Evolutionary conservation across 108 stramenopile genomes (phyloP).

Genomic region (Cyclotella distinguenda): DNA sequence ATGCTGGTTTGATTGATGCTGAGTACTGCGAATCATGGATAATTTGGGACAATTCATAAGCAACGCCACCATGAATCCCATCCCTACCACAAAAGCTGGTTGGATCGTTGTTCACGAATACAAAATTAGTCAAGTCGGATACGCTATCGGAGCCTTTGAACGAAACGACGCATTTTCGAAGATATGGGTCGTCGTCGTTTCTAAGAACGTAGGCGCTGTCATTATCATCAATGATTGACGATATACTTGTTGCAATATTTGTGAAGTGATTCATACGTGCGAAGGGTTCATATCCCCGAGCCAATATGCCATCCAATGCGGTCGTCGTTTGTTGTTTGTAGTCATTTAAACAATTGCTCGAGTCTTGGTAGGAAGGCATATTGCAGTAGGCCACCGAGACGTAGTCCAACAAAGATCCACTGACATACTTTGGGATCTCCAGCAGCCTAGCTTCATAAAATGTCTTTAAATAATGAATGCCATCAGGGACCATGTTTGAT

Average conservation of each 20-base stretch:
- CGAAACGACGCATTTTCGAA: constrained; percentile 17
- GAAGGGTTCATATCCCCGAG: constrained; percentile 13
- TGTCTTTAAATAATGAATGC: constrained; percentile 14
- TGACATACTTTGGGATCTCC: background rate
- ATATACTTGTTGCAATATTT: background rate
- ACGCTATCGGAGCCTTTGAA: constrained; percentile 17
- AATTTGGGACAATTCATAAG: constrained; percentile 21
- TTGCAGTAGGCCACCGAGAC: constrained; percentile 15
- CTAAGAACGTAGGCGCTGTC: constrained; percentile 15
- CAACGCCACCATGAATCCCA: constrained; percentile 20
- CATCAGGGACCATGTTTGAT: constrained; percentile 4
- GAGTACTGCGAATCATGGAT: constrained; percentile 20
- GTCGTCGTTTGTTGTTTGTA: background rate
- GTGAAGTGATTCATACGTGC: constrained; percentile 18
- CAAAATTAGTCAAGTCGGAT: constrained; percentile 12
- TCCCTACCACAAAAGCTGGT: constrained; percentile 22
- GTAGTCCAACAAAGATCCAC: constrained; percentile 9
- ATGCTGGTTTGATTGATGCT: constrained; percentile 7
- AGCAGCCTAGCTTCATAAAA: constrained; percentile 28
- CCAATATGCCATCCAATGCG: constrained; percentile 1
- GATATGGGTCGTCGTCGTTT: constrained; percentile 5
- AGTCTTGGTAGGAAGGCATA: constrained; percentile 2
- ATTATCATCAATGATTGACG: background rate
- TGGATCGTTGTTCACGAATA: background rate
- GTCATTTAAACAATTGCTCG: constrained; percentile 4